phyloP scores from a whole-genome alignment of 441 rosid species.

The Croton setiger region DNA sequence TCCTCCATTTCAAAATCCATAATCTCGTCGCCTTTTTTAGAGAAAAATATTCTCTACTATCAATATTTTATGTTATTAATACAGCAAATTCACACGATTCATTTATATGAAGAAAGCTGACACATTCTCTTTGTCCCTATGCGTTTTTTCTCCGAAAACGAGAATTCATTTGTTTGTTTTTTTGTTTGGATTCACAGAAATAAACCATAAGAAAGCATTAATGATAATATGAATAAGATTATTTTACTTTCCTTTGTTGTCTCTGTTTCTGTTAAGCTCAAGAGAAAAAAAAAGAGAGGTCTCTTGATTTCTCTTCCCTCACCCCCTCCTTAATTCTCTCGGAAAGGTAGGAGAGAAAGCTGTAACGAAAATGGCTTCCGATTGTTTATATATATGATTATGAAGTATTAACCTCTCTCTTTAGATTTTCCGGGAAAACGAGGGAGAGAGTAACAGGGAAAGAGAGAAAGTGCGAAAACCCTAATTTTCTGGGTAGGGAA shows the following conservation, averaged over 20 bases:
- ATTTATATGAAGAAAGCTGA: neutral
- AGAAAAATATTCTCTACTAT: conserved; percentile 1
- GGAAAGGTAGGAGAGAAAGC: conserved; percentile 17
- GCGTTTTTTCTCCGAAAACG: neutral
- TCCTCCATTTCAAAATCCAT: conserved; percentile 44
- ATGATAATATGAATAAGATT: neutral
- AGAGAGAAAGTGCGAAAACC: neutral
- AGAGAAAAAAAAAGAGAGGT: neutral
- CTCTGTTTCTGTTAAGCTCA: conserved; percentile 5
- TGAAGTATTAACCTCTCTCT: neutral
- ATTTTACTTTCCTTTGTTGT: neutral
- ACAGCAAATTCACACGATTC: neutral
- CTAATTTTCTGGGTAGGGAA: neutral
- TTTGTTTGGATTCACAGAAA: neutral
- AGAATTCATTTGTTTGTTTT: neutral
- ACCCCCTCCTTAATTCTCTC: conserved; percentile 12
- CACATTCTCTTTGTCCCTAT: neutral
- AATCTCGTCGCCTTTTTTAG: neutral
- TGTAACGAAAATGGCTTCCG: neutral
- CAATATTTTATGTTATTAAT: neutral
- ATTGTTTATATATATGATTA: neutral
- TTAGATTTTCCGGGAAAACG: neutral
- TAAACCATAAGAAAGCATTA: neutral
- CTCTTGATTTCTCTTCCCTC: conserved; percentile 5
- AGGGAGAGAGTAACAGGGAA: neutral